A percentile compares a stretch with the other conserved stretches of the same genome.
Evolutionary conservation across 441 rosid genomes (phyloP).

Genomic region (Iberis amara): DNA sequence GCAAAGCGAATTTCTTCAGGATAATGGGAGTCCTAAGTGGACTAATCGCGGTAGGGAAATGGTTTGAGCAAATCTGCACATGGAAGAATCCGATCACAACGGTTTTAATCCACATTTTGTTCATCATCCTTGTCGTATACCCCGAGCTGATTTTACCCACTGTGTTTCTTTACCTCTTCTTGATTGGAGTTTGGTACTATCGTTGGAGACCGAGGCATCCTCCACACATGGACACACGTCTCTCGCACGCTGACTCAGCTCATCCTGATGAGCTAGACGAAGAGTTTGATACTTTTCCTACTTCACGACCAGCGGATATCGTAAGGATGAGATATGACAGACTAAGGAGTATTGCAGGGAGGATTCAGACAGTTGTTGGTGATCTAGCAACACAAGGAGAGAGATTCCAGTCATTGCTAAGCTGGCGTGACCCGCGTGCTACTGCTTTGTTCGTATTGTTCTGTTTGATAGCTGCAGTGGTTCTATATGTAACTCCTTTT

Average conservation of each 20-base stretch:
- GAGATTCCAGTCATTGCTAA: conserved; percentile 78
- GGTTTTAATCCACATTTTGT: conserved; percentile 79
- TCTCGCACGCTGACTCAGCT: conserved; percentile 79
- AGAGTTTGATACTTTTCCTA: conserved; percentile 89
- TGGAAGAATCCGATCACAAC: conserved; percentile 95
- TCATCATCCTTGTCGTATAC: conserved; percentile 78
- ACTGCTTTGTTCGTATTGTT: conserved; percentile 72
- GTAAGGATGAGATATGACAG: conserved; percentile 91
- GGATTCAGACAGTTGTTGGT: conserved; percentile 88
- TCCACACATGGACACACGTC: conserved; percentile 93
- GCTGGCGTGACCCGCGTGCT: conserved; percentile 98
- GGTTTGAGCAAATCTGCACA: conserved; percentile 90
- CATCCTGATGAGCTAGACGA: conserved; percentile 91
- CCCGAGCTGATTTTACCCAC: conserved; percentile 92
- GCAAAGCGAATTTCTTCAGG: conserved; percentile 93
- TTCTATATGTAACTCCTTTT: conserved; percentile 83
- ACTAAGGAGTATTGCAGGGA: conserved; percentile 84
- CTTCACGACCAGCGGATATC: conserved; percentile 62
- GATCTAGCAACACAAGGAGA: conserved; percentile 97
- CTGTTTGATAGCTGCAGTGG: conserved; percentile 75
- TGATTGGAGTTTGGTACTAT: conserved; percentile 89
- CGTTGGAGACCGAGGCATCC: conserved; percentile 95
- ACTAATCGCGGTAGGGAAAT: conserved; percentile 74
- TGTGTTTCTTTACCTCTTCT: conserved; percentile 82
- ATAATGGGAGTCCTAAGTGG: conserved; percentile 80